A percentile compares a stretch with the other conserved stretches of the same genome.
Evolutionary conservation across 495 filamentous ascomycete species (phyloP).

Genomic region (Chlorociboria aeruginascens): DNA sequence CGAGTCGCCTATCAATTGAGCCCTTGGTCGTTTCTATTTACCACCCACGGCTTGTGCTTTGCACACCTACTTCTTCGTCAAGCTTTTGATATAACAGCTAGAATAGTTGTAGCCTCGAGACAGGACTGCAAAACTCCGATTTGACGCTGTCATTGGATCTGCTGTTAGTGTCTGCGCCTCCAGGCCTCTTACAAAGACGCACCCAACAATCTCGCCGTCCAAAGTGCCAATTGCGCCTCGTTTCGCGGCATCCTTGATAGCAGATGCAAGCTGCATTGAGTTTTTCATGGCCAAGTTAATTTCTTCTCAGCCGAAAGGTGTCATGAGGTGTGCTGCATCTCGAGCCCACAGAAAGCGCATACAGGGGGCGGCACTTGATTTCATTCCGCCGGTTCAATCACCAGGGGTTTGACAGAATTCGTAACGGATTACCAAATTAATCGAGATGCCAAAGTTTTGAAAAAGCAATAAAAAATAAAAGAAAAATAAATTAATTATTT

Average conservation of each 20-base stretch:
- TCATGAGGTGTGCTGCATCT: conserved; percentile 52
- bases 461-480: too few relatives aligned
- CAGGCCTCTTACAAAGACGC: conserved; percentile 16
- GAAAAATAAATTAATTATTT: too few relatives aligned
- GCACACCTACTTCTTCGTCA: neutral
- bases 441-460: too few relatives aligned
- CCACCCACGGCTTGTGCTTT: neutral
- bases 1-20: neutral
- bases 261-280: conserved; percentile 37
- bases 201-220: conserved; percentile 8
- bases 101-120: too few relatives aligned
- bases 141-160: too few relatives aligned
- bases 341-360: conserved; percentile 41
- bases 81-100: neutral
- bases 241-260: conserved; percentile 10
- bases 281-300: conserved; percentile 47
- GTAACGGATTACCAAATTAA: too few relatives aligned
- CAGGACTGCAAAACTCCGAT: too few relatives aligned
- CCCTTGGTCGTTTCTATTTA: neutral
- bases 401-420: too few relatives aligned
- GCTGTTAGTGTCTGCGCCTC: conserved; percentile 14
- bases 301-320: conserved; percentile 47
- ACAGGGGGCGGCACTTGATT: conserved; percentile 26
- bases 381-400: conserved; percentile 6
- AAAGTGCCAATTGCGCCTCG: neutral